Evolutionary conservation across 2,329 filamentous ascomycete species (phyloP), one percentile per base, ranked within the genome.

Genomic region (Colletotrichum sp.): DNA sequence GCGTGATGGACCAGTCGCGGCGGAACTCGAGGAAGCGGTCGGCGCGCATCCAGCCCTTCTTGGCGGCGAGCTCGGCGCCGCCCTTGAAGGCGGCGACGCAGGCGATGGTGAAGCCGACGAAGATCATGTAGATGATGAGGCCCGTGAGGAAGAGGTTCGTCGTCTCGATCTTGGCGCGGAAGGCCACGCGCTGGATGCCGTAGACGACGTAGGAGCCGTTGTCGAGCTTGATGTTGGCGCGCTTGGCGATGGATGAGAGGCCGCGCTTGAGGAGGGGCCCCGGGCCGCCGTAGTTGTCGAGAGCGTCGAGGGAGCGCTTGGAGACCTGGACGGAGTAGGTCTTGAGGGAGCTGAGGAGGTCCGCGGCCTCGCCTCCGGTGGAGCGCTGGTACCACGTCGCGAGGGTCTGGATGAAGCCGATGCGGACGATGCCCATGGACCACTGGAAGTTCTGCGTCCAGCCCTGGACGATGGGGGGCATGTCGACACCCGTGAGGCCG

Each of bases 361-460:
- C 94, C 7, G 95, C 93, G 1, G 96, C 95, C 1, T 91, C 95
- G 78, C 96, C 96, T 68, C 96, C 96, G 8, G 96, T 99, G 6
- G 96, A 91, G 77, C 96, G 94, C 86, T 98, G 96, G 83, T 98
- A 99, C 96, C 96, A 99, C 39, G 96, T 98, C 77, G 95, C 95
- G 81, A 98, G 94, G 66, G 89, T 89, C 87, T 99, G 95, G 86
- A 98, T 91, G 84, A 98, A 98, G 24, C 89, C 89, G 59, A 98
- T 90, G 67, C 91, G 91, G 81, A 99, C 98, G 81, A 99, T 96
- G 80, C 96, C 96, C 95, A 99, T 97, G 82, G 94, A 98, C 96
- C 96, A 99, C 84, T 98, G 95, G 88, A 99, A 98, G 86, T 98
- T 96, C 86, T 98, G 96, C 2, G 96, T 98, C 96, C 96, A 99